Evolutionary conservation across 1,284 basidiomycete genomes (phyloP), one percentile per base, ranked within the genome.

Genomic region (Irpex sp.): DNA sequence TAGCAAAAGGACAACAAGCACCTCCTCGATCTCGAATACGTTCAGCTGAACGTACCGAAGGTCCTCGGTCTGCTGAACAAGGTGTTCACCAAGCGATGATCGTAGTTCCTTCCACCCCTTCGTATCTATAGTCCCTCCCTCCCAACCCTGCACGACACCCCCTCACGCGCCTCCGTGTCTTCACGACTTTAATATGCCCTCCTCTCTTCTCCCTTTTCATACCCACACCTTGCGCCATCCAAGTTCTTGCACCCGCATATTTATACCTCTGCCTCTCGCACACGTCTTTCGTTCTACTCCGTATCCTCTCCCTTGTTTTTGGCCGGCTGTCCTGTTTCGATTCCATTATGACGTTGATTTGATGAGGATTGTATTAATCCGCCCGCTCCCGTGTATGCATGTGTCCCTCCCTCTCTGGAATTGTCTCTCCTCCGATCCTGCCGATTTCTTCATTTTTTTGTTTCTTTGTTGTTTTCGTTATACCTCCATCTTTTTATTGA

Each of bases 1-100:
- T 74, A 97, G 93, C 96, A 98, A 90, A 97, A 98, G 79, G 96
- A 99, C 76, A 96, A 96, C 76, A 94, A 98, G 69, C 93, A 96
- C 68, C 80, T 95, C 55, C 80, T 99, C 63, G 96, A 98, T 77
- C 81, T 99, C 63, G 95, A 98, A 78, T 98, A 99, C 72, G 96
- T 99, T 59, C 95, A 98, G 75, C 79, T 99, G 65, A 96, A 97
- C 74, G 96, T 99, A 19, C 90, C 93, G 2, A 97, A 97, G 74
- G 94, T 98, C 47, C 81, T 99, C 37, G 89, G 86, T 39, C 82
- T 98, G 63, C 80, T 96, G 71, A 95, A 93, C 83, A 95, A 95
- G 80, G 91, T 95, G 66, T 91, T 94, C 71, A 88, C 88, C 47
- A 92, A 91, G 76, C 88, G 90, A 76, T 91, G 77, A 87, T 75